Base-by-base conservation (phyloP, 495 filamentous ascomycete genomes). In the Annulohypoxylon bovei region DNA sequence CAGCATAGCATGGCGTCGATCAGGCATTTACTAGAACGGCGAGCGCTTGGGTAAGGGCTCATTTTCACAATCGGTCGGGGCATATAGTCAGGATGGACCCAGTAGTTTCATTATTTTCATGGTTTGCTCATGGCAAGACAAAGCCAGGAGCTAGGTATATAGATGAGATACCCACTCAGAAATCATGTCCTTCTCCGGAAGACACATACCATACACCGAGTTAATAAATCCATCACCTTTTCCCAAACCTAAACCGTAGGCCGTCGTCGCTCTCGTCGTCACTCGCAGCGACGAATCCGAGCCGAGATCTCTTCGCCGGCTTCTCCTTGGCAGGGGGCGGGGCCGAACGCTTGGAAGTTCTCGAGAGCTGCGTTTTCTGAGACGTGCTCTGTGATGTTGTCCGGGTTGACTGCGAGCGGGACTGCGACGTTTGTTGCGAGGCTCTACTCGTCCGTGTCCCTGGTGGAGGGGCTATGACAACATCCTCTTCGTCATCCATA, bases 231-330 rank as follows among this genome's bases (percentile, higher is more conserved):
- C 37, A 28, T 71, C 80, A 81, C 71, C 84, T 85, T 44, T 86
- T 82, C 47, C 86, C 81, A 69, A 91, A 89, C 65, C 86, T 83
- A 72, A 91, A 89, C 7, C 83, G 83, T 52, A 84, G 78, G 53
- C 84, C 88, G 40, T 86, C 84, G 23, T 87, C 87, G 50, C 70
- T 75, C 46, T 75, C 75, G 11, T 85, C 84, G 62, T 81, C 83
- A 30, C 83, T 82, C 8, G 76, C 80, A 14, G 82, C 78, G 12
- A 68, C 46, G 1, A 65, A 49, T 14, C 61, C 47, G 12, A 58
- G 68, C 62, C 82, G 79, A 42, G 81, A 74, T 50, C 80, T 81
- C 74, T 88, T 82, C 72, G 81, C 68, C 33, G 81, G 79, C 12
- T 78, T 65, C 49, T 77, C 76, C 60, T 76, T 78, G 1, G 64